Evolutionary conservation across 768 basidiomycete genomes (phyloP).

Genomic region (Leccinellum albellum): DNA sequence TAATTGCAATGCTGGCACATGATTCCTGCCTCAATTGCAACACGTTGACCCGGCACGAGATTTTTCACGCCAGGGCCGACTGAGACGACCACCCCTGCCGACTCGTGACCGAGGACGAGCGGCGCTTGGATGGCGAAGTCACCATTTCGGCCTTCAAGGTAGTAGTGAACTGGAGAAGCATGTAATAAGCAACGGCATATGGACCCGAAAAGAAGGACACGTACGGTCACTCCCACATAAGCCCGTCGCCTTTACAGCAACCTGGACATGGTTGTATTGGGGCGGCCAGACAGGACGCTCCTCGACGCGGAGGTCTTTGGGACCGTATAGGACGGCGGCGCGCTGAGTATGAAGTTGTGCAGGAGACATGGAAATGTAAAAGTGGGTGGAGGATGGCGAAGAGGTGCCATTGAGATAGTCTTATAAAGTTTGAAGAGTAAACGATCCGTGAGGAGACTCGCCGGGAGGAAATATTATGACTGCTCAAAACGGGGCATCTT

Average conservation of each 20-base stretch:
- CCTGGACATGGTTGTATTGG: slow-evolving; percentile 67
- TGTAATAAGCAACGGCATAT: neutral
- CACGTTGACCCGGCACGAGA: slow-evolving; percentile 74
- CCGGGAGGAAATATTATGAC: slow-evolving; percentile 23
- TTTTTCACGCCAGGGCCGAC: slow-evolving; percentile 66
- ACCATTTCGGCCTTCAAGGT: slow-evolving; percentile 83
- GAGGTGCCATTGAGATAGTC: slow-evolving; percentile 24
- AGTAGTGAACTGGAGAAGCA: slow-evolving; percentile 75
- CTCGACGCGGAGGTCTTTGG: slow-evolving; percentile 79
- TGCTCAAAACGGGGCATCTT: slow-evolving; percentile 20
- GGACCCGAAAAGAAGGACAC: slow-evolving; percentile 24
- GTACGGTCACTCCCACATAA: slow-evolving; percentile 84
- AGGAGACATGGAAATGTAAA: slow-evolving; percentile 37
- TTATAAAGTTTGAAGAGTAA: slow-evolving; percentile 32
- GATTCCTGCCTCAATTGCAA: slow-evolving; percentile 92
- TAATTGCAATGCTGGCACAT: slow-evolving; percentile 74
- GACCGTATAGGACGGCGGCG: slow-evolving; percentile 80
- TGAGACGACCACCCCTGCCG: slow-evolving; percentile 84
- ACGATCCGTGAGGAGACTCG: slow-evolving; percentile 25
- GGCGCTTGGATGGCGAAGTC: slow-evolving; percentile 85
- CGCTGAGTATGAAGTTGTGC: slow-evolving; percentile 51
- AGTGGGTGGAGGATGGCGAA: slow-evolving; percentile 23
- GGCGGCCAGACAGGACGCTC: slow-evolving; percentile 72
- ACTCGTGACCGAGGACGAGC: slow-evolving; percentile 91
- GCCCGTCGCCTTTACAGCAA: slow-evolving; percentile 78